These are phyloP conservation scores for Aspergillus egyptiacus DNA, from an alignment of 495 filamentous ascomycete species.

Conservation along the genomic window DNA sequence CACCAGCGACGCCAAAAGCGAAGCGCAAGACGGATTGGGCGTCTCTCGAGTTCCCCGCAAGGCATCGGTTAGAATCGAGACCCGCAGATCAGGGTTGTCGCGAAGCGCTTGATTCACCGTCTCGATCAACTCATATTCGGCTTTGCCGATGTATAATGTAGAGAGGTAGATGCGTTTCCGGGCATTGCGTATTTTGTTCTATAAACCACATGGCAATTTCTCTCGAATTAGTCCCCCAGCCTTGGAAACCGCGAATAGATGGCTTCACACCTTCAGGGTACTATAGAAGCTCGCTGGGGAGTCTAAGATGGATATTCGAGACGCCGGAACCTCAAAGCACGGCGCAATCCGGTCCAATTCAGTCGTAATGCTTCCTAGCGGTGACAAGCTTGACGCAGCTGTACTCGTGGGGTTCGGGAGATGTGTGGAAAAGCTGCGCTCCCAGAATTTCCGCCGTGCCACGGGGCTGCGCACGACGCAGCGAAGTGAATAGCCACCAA, in stretches of 20 bases:
- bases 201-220: slow-evolving; percentile 8
- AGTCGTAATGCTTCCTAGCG: slow-evolving; percentile 53
- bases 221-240: slow-evolving; percentile 12
- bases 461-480: slow-evolving; percentile 29
- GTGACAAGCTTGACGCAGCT: slow-evolving; percentile 31
- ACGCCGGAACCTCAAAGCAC: slow-evolving; percentile 75
- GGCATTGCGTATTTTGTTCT: slow-evolving; percentile 77
- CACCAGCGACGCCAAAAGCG: slow-evolving; percentile 74
- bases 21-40: slow-evolving; percentile 83
- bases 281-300: slow-evolving; percentile 82
- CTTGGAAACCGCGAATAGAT: neutral
- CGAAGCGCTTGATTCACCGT: slow-evolving; percentile 70
- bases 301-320: slow-evolving; percentile 72
- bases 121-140: slow-evolving; percentile 81
- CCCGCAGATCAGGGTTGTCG: slow-evolving; percentile 70
- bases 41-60: slow-evolving; percentile 88
- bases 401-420: slow-evolving; percentile 21
- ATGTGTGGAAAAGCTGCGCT: slow-evolving; percentile 40
- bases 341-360: slow-evolving; percentile 89
- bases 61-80: slow-evolving; percentile 91
- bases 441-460: slow-evolving; percentile 27
- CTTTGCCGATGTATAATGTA: slow-evolving; percentile 92
- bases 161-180: slow-evolving; percentile 79
- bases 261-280: slow-evolving; percentile 65
- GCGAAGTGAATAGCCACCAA: slow-evolving; percentile 35